Percentiles rank a stretch among this genome's conserved stretches.
These are phyloP conservation scores for Polytrichum formosum DNA, from an alignment of 225 moss, liverwort and hornwort genomes.

Conservation along the genomic window DNA sequence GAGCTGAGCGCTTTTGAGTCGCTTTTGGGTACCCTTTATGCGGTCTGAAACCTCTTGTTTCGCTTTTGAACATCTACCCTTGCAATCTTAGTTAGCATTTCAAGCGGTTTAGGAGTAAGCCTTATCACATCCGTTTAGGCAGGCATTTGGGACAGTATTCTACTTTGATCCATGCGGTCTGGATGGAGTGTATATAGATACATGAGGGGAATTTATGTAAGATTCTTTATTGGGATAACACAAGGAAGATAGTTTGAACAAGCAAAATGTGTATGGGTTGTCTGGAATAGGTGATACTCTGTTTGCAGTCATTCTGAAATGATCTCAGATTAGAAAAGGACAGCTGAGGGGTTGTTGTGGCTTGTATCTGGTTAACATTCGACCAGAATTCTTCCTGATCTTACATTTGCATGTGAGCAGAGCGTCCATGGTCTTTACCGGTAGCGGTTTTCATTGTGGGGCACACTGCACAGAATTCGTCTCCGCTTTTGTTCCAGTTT, in stretches of 20 bases:
- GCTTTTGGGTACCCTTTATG: no score
- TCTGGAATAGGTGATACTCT: background rate
- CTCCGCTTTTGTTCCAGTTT: conserved; percentile 11
- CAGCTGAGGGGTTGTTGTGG: background rate
- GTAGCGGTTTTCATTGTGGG: background rate
- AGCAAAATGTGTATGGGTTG: background rate
- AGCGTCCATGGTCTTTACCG: conserved; percentile 6
- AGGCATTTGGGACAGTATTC: no score
- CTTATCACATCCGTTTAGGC: no score
- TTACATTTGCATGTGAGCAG: conserved; percentile 13
- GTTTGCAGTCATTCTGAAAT: background rate
- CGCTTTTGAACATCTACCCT: no score
- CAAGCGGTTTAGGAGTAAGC: no score
- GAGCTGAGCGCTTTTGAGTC: no score
- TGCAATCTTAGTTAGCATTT: no score
- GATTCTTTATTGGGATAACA: background rate
- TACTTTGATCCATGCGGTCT: no score
- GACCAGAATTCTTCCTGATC: conserved; percentile 6
- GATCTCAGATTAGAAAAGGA: background rate
- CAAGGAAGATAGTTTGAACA: background rate
- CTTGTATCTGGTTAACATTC: background rate
- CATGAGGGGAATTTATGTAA: no score
- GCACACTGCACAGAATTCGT: conserved; percentile 1
- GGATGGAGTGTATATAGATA: no score
- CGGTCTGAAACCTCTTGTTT: no score